Base-by-base conservation (phyloP, 2,329 filamentous ascomycete species). In the Periglandula ipomoeae region DNA sequence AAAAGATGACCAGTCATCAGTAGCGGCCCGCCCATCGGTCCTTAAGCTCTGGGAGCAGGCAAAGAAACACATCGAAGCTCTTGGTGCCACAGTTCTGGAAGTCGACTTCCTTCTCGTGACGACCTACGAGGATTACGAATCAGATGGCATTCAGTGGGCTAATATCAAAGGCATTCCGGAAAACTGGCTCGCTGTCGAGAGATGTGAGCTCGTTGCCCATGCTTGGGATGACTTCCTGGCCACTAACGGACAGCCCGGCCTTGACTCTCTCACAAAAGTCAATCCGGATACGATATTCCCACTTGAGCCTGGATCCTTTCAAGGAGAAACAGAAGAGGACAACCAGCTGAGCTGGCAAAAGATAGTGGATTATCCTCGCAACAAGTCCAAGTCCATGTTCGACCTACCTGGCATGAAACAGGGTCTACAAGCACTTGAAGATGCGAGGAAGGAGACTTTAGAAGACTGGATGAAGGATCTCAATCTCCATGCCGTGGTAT, bases 141-240 rank as follows among this genome's bases (percentile, higher is more conserved):
- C 37, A 39, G 37, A 39, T 17, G 37, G 37, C 19, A 17, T 39
- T 7, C 37, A 39, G 19, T 39, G 37, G 37, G 37, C 37, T 7
- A 39, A 39, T 20, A 39, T 39, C 19, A 20, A 17, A 17, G 19
- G 19, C n/a, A 7, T 39, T 8, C 70, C 72, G 2, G 61, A 66
- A 1, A 61, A 70, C 48, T 77, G 73, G 73, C 68, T 70, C 35
- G 59, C 57, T 44, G 65, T 68, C 23, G 74, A 77, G 53, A 65
- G 72, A 65, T 39, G 71, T 24, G 61, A 68, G 15, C 60, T 77
- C 1, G 69, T 77, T 5, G 71, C 74, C 2, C 70, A 72, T 52
- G 67, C 69, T 0, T 78, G 75, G 75, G 69, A 77, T 49, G 67
- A 71, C 34, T 78, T 78, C 47, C 62, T 78, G 1, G 51, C 55